Evolutionary conservation across 2,329 filamentous ascomycete species (phyloP), one percentile per base, ranked within the genome.

Genomic region (Ophiostoma piceae): DNA sequence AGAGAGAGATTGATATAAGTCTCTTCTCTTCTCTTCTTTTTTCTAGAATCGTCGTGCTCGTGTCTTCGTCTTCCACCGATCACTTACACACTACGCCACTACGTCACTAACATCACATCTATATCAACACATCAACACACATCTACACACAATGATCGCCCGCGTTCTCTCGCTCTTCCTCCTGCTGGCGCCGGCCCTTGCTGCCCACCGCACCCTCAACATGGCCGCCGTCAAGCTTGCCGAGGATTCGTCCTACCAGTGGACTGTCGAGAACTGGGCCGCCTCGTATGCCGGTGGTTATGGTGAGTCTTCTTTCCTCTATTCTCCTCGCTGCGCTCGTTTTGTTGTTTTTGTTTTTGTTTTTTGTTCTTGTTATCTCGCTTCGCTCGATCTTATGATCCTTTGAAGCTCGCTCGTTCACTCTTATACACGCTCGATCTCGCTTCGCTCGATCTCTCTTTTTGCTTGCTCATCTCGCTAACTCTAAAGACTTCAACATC

Each of bases 401-500:
- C 26, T 29, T 29, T 29, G 26, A 29, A 29, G 26, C 57, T n/a
- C 14, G 11, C 26, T 22, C 54, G 9, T 29, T 54, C 51, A 6
- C 1, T n/a, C 51, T 54, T 5, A n/a, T 54, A 16, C n/a, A 2
- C 51, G 26, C 51, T 54, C n/a, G 8, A 29, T 8, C 11, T 29
- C 22, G 54, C n/a, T 60, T 29, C 22, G 6, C n/a, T 22, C n/a
- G 19, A 54, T 54, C 7, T 22, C n/a, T 54, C 19, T 16, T 22
- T 14, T 60, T 9, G 26, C 54, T 60, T 3, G 6, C 3, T 14
- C 26, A 29, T 29, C 26, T 29, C 39, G 16, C 57, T 62, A 62
- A 62, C 29, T 35, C 16, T 9, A 7, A 3, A 70, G 70, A 29
- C 69, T 78, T 78, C 73, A 75, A 77, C 72, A 73, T 79, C 65